Evolutionary conservation across 2,329 filamentous ascomycete genomes (phyloP), one percentile per base, ranked within the genome.

Genomic region (Neopestalotiopsis sp.): DNA sequence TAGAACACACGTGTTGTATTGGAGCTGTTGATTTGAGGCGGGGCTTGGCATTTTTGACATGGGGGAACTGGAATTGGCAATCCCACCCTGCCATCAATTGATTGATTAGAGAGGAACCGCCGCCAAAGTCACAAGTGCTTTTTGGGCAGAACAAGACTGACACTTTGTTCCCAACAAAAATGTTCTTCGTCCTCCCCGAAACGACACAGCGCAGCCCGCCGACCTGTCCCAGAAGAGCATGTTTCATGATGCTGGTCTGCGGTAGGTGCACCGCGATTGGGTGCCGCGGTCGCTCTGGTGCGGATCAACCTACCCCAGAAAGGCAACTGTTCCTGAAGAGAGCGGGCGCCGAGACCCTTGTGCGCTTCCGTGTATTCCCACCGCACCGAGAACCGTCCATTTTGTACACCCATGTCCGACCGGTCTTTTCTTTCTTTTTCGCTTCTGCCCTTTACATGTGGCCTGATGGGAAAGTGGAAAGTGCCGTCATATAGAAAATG

Each of bases 241-340:
- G 61, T 64, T 64, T 64, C 61, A 49, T 13, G 40, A 45, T 49
- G 20, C 34, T 64, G 38, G 61, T 28, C 61, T 28, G 40, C 34
- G 38, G 32, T 30, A 4, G 20, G 40, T 24, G 61, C n/a, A 45
- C 38, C 34, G 32, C 59, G 59, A 62, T 62, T 64, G 42, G 42
- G n/a, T 52, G 61, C 32, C n/a, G 17, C 38, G 59, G 28, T 62
- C 9, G 61, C 40, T 14, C 17, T 20, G 17, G n/a, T 20, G 61
- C 61, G 61, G 61, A 52, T 52, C 38, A 52, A 24, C 28, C 61
- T 30, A 64, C 40, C 61, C 61, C 40, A 32, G 40, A 64, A 28
- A 64, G 61, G 61, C 61, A 64, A 64, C 38, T 64, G 61, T 45
- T 20, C 42, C 61, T 64, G 17, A 49, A 64, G 5, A 24, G 14